These are phyloP conservation scores for Pseudozyma flocculosa DNA, from an alignment of 1,284 basidiomycete genomes.

Conservation along the genomic window DNA sequence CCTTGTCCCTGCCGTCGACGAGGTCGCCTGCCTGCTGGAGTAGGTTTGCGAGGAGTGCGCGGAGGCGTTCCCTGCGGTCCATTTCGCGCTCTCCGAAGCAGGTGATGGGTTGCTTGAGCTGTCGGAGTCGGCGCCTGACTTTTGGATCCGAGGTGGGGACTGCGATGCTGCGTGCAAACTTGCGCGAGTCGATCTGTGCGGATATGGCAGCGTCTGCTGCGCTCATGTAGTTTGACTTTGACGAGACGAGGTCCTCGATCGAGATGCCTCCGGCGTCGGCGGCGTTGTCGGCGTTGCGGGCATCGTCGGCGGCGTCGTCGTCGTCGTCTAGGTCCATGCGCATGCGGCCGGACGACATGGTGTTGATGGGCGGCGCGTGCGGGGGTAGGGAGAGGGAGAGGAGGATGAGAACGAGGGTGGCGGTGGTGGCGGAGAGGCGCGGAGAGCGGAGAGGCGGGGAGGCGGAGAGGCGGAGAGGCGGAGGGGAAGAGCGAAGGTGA, in stretches of 20 bases:
- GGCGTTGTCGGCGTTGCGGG: constrained; percentile 6
- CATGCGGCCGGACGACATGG: too few relatives aligned
- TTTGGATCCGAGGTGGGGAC: constrained; percentile 95
- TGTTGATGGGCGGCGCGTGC: too few relatives aligned
- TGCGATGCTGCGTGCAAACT: constrained; percentile 85
- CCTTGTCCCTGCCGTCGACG: too few relatives aligned
- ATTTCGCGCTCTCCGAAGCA: constrained; percentile 84
- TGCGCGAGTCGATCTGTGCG: constrained; percentile 60
- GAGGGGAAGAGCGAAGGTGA: too few relatives aligned
- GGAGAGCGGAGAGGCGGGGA: too few relatives aligned
- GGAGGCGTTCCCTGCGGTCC: constrained; percentile 82
- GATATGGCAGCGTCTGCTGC: constrained; percentile 35
- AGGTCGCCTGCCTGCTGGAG: constrained; percentile 61
- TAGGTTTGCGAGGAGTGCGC: constrained; percentile 67
- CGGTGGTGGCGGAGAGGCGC: too few relatives aligned
- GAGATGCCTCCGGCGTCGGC: constrained; percentile 19
- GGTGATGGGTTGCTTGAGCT: constrained; percentile 93
- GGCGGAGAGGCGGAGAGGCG: too few relatives aligned
- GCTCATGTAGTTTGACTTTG: constrained; percentile 14
- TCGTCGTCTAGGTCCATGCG: too few relatives aligned
- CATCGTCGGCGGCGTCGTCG: too few relatives aligned
- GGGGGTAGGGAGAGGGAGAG: too few relatives aligned
- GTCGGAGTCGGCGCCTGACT: constrained; percentile 81
- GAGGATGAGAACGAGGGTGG: too few relatives aligned
- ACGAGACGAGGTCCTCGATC: constrained; percentile 25